Base-by-base conservation (phyloP, 2,329 filamentous ascomycete genomes). In the Hypoxylon sp. region DNA sequence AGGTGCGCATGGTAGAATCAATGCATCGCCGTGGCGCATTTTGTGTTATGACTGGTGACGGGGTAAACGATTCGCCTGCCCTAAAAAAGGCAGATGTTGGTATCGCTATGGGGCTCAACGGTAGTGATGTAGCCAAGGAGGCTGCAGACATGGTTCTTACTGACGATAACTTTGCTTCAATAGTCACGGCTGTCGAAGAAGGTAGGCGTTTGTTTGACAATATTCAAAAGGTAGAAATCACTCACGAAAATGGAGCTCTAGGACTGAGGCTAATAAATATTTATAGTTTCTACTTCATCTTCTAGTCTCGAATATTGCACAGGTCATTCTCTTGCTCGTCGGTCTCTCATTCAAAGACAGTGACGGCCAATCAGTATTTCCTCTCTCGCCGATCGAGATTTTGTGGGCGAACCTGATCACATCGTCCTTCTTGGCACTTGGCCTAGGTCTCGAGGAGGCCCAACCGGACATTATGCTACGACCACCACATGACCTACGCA, bases 131-230 rank as follows among this genome's bases (percentile, higher is more conserved):
- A 9, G 91, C 91, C 69, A 93, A 92, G 75, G 90, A 96, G 80
- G 93, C 93, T 2, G 91, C 92, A 0, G 93, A 97, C 76, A 96
- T 97, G 86, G 92, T 97, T 37, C 83, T 97, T 44, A 94, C 92
- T 0, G 93, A 96, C 76, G 93, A 96, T 79, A 94, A 97, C 80
- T 97, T 97, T 77, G 92, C 93, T 10, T 94, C 91, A 29, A 93
- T 92, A 61, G 85, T 92, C 44, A 90, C 88, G n/a, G 90, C 88
- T 35, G 89, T 93, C 50, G 87, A 91, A 76, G 90, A 92, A 78
- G 91, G 91, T 11, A 86, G 91, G 46, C 83, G 90, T 39, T 84
- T 92, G 58, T 91, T 91, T 71, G 90, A 92, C 81, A 92, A 92
- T 71, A 91, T 93, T 67, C 90, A 92, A 76, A 92, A 92, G 82